Percentiles rank a stretch among this genome's conserved stretches.
phyloP scores from a whole-genome alignment of 2,329 filamentous ascomycete genomes.

The Ophiostoma novo-ulmi region DNA sequence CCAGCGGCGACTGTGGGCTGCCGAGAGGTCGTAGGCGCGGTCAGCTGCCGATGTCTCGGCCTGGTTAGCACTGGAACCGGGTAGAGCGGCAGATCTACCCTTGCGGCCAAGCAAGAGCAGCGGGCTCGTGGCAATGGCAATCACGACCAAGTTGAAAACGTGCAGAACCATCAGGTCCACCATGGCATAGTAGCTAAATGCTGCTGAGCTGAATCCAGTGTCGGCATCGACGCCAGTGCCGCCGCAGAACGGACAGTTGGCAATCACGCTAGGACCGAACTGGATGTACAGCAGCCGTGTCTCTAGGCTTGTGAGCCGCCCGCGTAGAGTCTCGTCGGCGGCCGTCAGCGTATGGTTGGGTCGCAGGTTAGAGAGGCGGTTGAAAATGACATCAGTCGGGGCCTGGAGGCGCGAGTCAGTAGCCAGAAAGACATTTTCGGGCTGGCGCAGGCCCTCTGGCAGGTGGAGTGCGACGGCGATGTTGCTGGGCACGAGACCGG shows the following conservation, averaged over 20 bases:
- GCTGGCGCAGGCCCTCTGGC: conserved; percentile 58
- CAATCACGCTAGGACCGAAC: conserved; percentile 69
- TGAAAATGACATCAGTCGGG: conserved; percentile 78
- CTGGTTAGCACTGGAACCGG: neutral
- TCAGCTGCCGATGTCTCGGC: conserved; percentile 15
- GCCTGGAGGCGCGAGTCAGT: conserved; percentile 81
- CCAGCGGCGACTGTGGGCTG: conserved; percentile 44
- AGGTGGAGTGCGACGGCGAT: conserved; percentile 41
- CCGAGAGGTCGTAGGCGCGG: conserved; percentile 21
- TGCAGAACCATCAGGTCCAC: conserved; percentile 72
- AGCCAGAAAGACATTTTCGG: conserved; percentile 73
- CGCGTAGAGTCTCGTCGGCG: conserved; percentile 59
- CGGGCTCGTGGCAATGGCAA: conserved; percentile 67
- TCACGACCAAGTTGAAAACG: conserved; percentile 65
- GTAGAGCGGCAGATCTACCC: neutral
- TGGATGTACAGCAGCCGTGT: conserved; percentile 76
- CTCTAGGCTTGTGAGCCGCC: conserved; percentile 64
- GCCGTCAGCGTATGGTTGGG: conserved; percentile 44
- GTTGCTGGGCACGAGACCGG: conserved; percentile 17
- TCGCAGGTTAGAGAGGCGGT: conserved; percentile 59
- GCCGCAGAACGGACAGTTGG: conserved; percentile 75
- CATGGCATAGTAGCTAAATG: conserved; percentile 58
- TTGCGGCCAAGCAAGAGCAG: conserved; percentile 57
- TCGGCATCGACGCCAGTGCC: conserved; percentile 21
- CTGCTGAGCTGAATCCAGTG: conserved; percentile 55